A percentile compares a stretch with the other conserved stretches of the same genome.
phyloP scores from a whole-genome alignment of 495 filamentous ascomycete genomes.

The Podospora tetraspora region DNA sequence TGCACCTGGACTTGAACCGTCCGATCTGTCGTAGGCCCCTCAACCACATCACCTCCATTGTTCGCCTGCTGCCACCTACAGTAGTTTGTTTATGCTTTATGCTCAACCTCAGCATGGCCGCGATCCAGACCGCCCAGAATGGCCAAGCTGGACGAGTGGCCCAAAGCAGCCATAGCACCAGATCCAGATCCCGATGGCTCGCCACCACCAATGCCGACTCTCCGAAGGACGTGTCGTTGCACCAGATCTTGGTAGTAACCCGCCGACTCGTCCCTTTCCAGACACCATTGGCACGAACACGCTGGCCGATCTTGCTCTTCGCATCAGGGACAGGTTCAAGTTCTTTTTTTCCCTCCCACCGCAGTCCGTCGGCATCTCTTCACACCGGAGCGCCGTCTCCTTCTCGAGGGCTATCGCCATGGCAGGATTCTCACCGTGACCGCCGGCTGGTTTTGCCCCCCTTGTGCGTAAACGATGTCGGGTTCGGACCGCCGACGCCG shows the following conservation, averaged over 20 bases:
- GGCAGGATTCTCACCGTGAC: constrained; percentile 1
- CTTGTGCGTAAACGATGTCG: neutral
- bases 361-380: neutral
- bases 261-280: neutral
- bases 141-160: neutral
- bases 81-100: neutral
- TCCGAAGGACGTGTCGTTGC: neutral
- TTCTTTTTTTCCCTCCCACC: neutral
- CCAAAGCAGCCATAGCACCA: neutral
- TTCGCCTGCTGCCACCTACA: neutral
- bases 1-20: neutral
- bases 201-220: neutral
- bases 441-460: constrained; percentile 5
- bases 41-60: neutral
- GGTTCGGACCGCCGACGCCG: constrained; percentile 13
- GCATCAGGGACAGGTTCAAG: neutral
- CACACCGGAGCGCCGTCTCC: neutral
- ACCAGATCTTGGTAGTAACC: neutral
- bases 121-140: neutral
- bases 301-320: neutral
- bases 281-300: neutral
- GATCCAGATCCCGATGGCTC: neutral
- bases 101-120: neutral
- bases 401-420: neutral
- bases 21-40: too few species aligned